Conservation (phyloP, 305 asterid genomes). For the Solanum hybrid region DNA sequence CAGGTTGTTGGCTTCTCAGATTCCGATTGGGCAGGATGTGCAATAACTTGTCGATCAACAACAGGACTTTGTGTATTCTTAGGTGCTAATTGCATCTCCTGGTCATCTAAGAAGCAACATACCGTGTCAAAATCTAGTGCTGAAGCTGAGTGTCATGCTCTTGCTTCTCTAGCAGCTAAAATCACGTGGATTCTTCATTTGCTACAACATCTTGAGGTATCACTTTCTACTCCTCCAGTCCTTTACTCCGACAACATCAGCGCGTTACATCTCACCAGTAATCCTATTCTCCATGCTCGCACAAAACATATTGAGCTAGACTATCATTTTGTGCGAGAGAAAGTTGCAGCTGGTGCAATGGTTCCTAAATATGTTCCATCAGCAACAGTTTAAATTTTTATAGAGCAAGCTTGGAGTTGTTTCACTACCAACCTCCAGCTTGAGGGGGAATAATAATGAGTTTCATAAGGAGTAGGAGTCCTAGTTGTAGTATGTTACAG, state of each 20-base stretch:
- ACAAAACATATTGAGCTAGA: not conserved
- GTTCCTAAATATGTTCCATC: not conserved
- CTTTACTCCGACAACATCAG: not conserved
- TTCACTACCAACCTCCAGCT: not conserved
- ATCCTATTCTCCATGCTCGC: not conserved
- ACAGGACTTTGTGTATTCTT: not conserved
- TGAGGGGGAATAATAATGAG: not conserved
- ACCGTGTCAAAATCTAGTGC: not conserved
- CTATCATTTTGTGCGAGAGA: not conserved
- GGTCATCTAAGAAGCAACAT: not conserved
- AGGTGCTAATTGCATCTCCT: not conserved
- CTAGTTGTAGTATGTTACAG: not conserved
- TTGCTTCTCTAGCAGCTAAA: not conserved
- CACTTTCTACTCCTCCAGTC: not conserved
- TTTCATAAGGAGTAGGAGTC: not conserved
- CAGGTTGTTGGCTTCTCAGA: not conserved
- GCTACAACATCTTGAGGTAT: not conserved
- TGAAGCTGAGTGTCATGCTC: not conserved
- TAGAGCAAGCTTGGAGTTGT: not conserved
- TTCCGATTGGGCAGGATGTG: not conserved
- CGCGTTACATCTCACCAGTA: not conserved
- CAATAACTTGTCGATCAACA: not conserved
- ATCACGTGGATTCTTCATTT: not conserved
- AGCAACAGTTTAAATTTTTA: too few species aligned
- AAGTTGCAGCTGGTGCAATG: not conserved